Conservation (phyloP, 495 filamentous ascomycete species). For the Penicillium argentinense region DNA sequence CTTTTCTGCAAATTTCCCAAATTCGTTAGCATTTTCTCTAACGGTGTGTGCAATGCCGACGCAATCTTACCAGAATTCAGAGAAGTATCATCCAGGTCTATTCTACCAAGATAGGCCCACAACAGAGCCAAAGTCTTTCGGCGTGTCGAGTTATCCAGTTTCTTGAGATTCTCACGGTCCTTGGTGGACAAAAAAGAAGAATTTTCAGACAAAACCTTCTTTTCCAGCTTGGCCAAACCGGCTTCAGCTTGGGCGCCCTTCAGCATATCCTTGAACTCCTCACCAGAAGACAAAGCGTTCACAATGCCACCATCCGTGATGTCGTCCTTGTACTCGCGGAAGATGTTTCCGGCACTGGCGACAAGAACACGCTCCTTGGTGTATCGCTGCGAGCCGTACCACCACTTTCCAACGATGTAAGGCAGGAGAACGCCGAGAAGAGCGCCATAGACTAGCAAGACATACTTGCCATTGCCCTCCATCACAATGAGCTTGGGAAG, state of each 20-base stretch:
- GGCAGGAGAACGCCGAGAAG: slow-evolving; percentile 87
- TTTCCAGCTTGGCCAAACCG: slow-evolving; percentile 78
- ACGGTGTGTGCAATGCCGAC: neutral
- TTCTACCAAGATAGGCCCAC: slow-evolving; percentile 90
- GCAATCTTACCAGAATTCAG: slow-evolving; percentile 68
- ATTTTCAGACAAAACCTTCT: slow-evolving; percentile 64
- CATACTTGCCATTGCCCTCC: slow-evolving; percentile 93
- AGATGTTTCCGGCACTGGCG: slow-evolving; percentile 88
- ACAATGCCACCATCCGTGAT: slow-evolving; percentile 79
- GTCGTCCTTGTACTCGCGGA: slow-evolving; percentile 84
- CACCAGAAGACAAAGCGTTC: slow-evolving; percentile 74
- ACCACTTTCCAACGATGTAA: slow-evolving; percentile 94
- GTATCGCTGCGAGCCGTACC: slow-evolving; percentile 91
- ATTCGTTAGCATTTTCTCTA: slow-evolving; percentile 7
- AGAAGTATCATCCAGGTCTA: slow-evolving; percentile 70
- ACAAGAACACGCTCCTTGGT: slow-evolving; percentile 91
- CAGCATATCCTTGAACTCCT: slow-evolving; percentile 74
- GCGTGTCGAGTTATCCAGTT: slow-evolving; percentile 69
- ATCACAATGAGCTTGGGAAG: slow-evolving; percentile 90
- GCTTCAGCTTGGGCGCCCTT: slow-evolving; percentile 72
- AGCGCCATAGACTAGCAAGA: slow-evolving; percentile 82
- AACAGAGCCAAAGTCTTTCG: slow-evolving; percentile 86
- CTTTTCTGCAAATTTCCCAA: slow-evolving; percentile 48
- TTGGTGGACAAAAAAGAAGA: slow-evolving; percentile 45
- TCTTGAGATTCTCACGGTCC: slow-evolving; percentile 65